Conservation (phyloP, 2,329 filamentous ascomycete species). For the Colletotrichum neosansevieriae region DNA sequence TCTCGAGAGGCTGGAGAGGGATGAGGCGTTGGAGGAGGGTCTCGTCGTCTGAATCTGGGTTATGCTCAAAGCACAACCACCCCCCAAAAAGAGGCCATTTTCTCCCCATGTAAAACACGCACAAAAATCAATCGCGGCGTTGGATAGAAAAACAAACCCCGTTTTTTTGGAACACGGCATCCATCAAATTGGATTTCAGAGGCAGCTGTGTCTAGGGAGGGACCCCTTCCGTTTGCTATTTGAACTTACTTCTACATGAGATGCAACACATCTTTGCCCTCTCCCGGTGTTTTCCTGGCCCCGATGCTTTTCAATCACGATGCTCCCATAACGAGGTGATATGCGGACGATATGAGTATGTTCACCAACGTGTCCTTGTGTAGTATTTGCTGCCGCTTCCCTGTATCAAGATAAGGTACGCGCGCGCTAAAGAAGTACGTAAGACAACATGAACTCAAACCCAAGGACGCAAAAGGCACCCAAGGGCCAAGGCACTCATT, state of each 20-base stretch:
- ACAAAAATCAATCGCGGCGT: slow-evolving; percentile 10
- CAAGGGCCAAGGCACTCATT: neutral
- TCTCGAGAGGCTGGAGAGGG: slow-evolving; percentile 67
- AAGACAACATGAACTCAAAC: slow-evolving; percentile 8
- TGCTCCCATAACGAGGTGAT: too few species aligned
- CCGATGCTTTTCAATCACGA: neutral
- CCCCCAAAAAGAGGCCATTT: too few species aligned
- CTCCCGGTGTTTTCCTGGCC: neutral
- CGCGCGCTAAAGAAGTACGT: neutral
- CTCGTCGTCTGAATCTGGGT: slow-evolving; percentile 50
- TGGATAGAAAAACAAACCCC: slow-evolving; percentile 29
- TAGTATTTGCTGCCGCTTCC: slow-evolving; percentile 6
- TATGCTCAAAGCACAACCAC: too few species aligned
- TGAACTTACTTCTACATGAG: slow-evolving; percentile 18
- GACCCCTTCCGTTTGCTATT: neutral
- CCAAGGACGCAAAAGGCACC: slow-evolving; percentile 2
- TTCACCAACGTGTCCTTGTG: neutral
- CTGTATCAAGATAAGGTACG: neutral
- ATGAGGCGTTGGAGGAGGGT: slow-evolving; percentile 64
- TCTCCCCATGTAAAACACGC: slow-evolving; percentile 13
- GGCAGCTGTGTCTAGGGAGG: neutral
- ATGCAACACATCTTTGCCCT: slow-evolving; percentile 5
- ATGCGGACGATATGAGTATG: neutral
- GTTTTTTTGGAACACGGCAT: slow-evolving; percentile 20
- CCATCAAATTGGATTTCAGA: neutral